Conservation (phyloP, 2,329 filamentous ascomycete species). For the Tolypocladium pustulatum region DNA sequence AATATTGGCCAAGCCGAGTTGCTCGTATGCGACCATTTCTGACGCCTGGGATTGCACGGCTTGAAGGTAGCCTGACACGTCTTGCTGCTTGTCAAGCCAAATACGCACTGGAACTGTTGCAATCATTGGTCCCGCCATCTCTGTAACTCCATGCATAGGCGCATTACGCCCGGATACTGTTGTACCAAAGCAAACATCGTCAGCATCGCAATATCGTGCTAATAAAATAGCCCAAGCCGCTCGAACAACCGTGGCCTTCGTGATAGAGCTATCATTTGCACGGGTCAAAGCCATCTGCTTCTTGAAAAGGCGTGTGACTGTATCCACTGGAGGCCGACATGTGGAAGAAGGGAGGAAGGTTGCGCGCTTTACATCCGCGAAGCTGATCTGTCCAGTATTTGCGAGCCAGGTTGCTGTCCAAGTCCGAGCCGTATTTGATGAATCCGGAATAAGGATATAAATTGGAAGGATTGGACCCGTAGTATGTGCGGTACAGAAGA, state of each 20-base stretch:
- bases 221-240: constrained; percentile 1
- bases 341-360: neutral
- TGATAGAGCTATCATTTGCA: neutral
- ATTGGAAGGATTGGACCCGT: neutral
- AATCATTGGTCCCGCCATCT: constrained; percentile 11
- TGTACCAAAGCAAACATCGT: constrained; percentile 14
- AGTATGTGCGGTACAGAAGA: constrained; percentile 2
- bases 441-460: constrained; percentile 1
- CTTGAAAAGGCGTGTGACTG: neutral
- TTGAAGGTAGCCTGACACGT: constrained; percentile 5
- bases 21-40: constrained; percentile 8
- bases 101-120: constrained; percentile 9
- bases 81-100: constrained; percentile 1
- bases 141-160: constrained; percentile 9
- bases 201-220: constrained; percentile 6
- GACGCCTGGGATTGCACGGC: constrained; percentile 7
- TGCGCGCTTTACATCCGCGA: neutral
- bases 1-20: constrained; percentile 7
- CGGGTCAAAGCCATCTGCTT: neutral
- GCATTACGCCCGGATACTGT: constrained; percentile 13
- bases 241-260: constrained; percentile 1
- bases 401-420: neutral
- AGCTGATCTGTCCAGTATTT: neutral
- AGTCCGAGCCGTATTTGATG: neutral
- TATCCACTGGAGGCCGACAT: neutral